These are phyloP conservation scores for Salix exigua DNA, from an alignment of 345 rosid genomes.

Conservation along the genomic window DNA sequence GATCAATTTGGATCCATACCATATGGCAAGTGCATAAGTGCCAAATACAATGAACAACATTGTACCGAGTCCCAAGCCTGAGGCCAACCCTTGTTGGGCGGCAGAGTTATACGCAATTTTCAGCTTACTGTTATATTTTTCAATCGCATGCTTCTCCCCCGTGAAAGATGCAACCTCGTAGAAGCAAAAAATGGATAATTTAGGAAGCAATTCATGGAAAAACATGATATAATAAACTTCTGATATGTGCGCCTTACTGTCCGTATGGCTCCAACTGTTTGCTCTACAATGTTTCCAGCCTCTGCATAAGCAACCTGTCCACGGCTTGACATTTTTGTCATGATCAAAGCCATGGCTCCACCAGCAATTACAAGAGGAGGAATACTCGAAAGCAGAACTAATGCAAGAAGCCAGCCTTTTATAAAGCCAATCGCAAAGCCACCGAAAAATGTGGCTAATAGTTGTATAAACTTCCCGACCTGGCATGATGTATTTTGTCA, in stretches of 20 bases:
- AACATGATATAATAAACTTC: background rate
- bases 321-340: slow-evolving; percentile 66
- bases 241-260: slow-evolving; percentile 43
- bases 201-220: background rate
- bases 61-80: slow-evolving; percentile 65
- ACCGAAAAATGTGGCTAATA: slow-evolving; percentile 54
- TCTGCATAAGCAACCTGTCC: slow-evolving; percentile 80
- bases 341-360: slow-evolving; percentile 48
- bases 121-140: slow-evolving; percentile 53
- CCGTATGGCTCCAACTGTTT: slow-evolving; percentile 74
- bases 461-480: slow-evolving; percentile 80
- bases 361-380: slow-evolving; percentile 57
- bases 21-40: slow-evolving; percentile 59
- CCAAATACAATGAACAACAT: slow-evolving; percentile 42
- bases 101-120: slow-evolving; percentile 52
- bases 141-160: slow-evolving; percentile 68
- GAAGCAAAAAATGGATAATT: background rate
- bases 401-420: slow-evolving; percentile 57
- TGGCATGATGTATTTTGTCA: slow-evolving; percentile 10
- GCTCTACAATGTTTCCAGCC: slow-evolving; percentile 85
- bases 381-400: slow-evolving; percentile 53
- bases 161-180: slow-evolving; percentile 85
- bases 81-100: slow-evolving; percentile 59
- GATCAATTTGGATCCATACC: slow-evolving; percentile 71
- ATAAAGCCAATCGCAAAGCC: slow-evolving; percentile 59